Base-by-base conservation (phyloP, 2,329 filamentous ascomycete species). In the Uncinocarpus reesii region DNA sequence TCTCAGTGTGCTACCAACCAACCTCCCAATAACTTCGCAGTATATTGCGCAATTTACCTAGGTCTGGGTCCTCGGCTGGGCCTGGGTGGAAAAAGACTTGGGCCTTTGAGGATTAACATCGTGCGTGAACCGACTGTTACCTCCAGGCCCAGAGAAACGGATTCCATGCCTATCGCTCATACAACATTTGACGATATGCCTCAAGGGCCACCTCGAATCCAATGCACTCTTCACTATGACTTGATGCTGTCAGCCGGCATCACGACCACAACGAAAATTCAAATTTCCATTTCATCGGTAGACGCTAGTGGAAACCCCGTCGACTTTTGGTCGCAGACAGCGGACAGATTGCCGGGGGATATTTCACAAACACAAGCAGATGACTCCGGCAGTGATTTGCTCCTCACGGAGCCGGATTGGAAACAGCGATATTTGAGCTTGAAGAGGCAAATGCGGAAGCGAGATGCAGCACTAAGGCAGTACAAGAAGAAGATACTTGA, bases 401-500 rank as follows among this genome's bases (percentile, higher is more conserved):
- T 62, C 11, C 54, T 61, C 7, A 32, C 54, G 5, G 56, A 62
- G 2, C 61, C 64, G 6, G 47, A 50, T 23, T 69, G 66, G 66
- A 68, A 66, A 48, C 64, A 67, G 42, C 60, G 64, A 7, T 69
- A 67, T 43, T 44, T 64, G 51, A 63, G 60, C 26, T 55, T 69
- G 16, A 62, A 62, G 11, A 58, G 60, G 26, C 65, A 68, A 45
- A 61, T 65, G 57, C 62, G 63, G 46, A 67, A 62, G 49, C 65
- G 62, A 36, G 66, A 69, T 10, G 57, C 60, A 11, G 58, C 65
- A 18, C 49, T 69, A 23, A 59, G 61, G 1, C 58, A 66, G 35
- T 69, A 69, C 46, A 68, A 68, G 48, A 65, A 66, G 28, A 67
- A 62, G 38, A 66, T 69, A 24, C 57, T 69, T 13, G 65, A 69